phyloP scores from a whole-genome alignment of 306 rosid genomes.

The Inga laurina region DNA sequence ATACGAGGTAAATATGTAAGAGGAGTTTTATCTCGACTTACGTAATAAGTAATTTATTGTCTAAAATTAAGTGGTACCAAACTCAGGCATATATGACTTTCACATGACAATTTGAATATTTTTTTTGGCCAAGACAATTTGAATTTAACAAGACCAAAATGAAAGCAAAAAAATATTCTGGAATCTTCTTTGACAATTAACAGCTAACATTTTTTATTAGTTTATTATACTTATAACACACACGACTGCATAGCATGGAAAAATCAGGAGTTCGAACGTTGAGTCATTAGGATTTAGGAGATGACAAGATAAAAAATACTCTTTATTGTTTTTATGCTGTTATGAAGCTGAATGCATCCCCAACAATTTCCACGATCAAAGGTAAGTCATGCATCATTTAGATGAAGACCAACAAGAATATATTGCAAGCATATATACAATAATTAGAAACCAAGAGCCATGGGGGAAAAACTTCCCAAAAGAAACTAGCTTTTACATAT shows the following conservation, averaged over 20 bases:
- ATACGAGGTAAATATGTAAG: no score
- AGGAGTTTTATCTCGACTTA: no score
- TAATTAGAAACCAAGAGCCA: neutral
- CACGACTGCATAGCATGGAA: neutral
- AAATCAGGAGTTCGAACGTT: neutral
- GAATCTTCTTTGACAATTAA: neutral
- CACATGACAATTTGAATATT: neutral
- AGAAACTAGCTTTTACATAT: neutral
- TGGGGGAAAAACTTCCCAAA: neutral
- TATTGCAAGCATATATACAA: neutral
- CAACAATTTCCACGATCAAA: neutral
- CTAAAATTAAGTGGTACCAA: no score
- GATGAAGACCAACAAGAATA: neutral
- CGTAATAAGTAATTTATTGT: no score
- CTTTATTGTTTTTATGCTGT: neutral
- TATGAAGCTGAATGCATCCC: neutral
- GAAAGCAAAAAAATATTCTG: neutral
- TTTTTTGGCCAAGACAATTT: no score
- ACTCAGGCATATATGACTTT: constrained; percentile 19
- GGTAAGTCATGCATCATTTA: neutral
- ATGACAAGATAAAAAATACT: neutral
- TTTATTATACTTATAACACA: neutral
- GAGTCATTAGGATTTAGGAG: neutral
- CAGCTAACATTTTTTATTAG: neutral
- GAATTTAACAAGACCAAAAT: neutral